Evolutionary conservation across 257 asterid species (phyloP).

Genomic region (Leptodermis oblonga): DNA sequence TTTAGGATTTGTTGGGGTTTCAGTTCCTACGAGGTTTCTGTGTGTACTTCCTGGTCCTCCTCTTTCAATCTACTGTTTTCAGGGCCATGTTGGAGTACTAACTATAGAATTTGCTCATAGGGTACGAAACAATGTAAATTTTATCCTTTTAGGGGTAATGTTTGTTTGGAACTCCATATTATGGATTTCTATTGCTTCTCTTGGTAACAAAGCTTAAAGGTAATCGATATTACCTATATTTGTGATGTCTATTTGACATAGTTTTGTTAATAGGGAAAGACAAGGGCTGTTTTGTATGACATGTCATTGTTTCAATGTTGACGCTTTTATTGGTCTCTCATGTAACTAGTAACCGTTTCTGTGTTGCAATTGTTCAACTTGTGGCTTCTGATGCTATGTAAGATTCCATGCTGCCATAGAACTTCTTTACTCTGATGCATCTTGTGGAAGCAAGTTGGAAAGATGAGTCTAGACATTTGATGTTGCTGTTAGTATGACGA

Average conservation of each 20-base stretch:
- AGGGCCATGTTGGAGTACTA: neutral
- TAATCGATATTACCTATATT: neutral
- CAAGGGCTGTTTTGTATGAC: neutral
- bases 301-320: neutral
- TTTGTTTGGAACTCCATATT: neutral
- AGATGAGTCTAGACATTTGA: slow-evolving; percentile 2
- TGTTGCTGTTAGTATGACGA: neutral
- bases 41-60: neutral
- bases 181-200: neutral
- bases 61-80: neutral
- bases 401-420: neutral
- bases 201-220: neutral
- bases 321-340: neutral
- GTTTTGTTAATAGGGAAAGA: neutral
- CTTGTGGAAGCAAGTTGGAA: neutral
- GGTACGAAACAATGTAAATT: neutral
- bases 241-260: neutral
- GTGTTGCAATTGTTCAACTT: neutral
- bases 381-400: neutral
- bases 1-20: neutral
- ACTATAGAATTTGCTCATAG: neutral
- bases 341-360: neutral
- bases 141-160: neutral
- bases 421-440: neutral
- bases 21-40: neutral